Conservation (phyloP, 1,139 yeast species). For the Nakaseomyces uthaithaninus region DNA sequence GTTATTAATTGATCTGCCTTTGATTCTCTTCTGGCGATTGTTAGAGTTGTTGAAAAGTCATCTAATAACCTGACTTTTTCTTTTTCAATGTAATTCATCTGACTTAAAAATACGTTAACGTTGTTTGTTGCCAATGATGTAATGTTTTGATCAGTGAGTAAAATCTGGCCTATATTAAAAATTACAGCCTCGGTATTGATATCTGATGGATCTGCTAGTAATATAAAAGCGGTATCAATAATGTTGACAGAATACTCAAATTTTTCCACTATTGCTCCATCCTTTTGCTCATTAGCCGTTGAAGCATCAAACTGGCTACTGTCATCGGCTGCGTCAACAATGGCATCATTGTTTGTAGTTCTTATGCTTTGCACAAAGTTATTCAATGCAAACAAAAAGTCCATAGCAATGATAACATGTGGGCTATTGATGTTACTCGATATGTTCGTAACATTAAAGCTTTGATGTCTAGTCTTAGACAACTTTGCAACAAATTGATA, state of each 20-base stretch:
- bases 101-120: slow-evolving; percentile 78
- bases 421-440: slow-evolving; percentile 75
- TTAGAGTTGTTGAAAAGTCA: slow-evolving; percentile 74
- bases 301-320: slow-evolving; percentile 14
- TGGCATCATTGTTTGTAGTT: not conserved
- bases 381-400: slow-evolving; percentile 72
- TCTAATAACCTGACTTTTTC: slow-evolving; percentile 68
- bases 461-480: slow-evolving; percentile 38
- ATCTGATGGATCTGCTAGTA: slow-evolving; percentile 72
- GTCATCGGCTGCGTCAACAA: slow-evolving; percentile 30
- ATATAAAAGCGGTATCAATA: slow-evolving; percentile 67
- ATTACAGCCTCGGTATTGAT: slow-evolving; percentile 79
- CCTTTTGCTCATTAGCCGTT: slow-evolving; percentile 8
- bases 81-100: slow-evolving; percentile 58
- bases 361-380: slow-evolving; percentile 34
- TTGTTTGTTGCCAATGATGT: slow-evolving; percentile 61
- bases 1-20: slow-evolving; percentile 51
- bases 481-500: slow-evolving; percentile 64
- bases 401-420: slow-evolving; percentile 70
- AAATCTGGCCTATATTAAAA: slow-evolving; percentile 73
- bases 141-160: slow-evolving; percentile 60
- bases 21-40: slow-evolving; percentile 65
- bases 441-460: slow-evolving; percentile 41
- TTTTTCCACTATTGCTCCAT: slow-evolving; percentile 10
- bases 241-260: slow-evolving; percentile 60